These are phyloP conservation scores for Stentor coeruleus DNA, from an alignment of 73 alveolate species.

Conservation along the genomic window DNA sequence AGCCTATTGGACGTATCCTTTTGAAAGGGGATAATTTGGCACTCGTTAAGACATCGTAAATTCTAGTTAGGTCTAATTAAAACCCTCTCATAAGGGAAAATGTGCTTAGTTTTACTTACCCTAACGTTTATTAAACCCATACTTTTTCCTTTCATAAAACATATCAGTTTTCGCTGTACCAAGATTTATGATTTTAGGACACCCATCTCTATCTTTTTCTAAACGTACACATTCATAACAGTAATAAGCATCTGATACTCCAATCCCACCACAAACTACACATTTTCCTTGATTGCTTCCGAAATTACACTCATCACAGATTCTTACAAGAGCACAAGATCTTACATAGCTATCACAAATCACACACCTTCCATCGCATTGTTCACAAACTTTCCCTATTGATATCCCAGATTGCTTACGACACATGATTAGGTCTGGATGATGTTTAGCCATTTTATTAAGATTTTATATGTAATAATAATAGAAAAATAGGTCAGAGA, in stretches of 20 bases:
- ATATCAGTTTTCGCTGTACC: slow-evolving; percentile 98
- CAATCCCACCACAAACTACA: slow-evolving; percentile 96
- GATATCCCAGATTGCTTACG: slow-evolving; percentile 98
- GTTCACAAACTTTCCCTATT: slow-evolving; percentile 96
- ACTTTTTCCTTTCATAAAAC: slow-evolving; percentile 96
- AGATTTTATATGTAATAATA: too few relatives aligned
- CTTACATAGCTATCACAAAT: slow-evolving; percentile 97
- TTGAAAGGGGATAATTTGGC: slow-evolving; percentile 76
- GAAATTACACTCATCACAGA: slow-evolving; percentile 36
- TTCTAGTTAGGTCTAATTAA: slow-evolving; percentile 16
- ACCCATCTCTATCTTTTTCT: slow-evolving; percentile 98
- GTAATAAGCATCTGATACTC: slow-evolving; percentile 98
- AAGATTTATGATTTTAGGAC: slow-evolving; percentile 97
- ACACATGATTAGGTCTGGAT: slow-evolving; percentile 98
- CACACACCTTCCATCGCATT: slow-evolving; percentile 98
- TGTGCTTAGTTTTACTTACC: not conserved
- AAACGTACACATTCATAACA: slow-evolving; percentile 90
- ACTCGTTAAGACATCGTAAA: slow-evolving; percentile 30
- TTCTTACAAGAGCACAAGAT: slow-evolving; percentile 79
- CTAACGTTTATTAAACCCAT: slow-evolving; percentile 76
- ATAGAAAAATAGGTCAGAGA: too few relatives aligned
- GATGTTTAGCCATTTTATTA: slow-evolving; percentile 94
- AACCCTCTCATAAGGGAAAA: not conserved
- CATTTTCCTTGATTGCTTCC: slow-evolving; percentile 96
- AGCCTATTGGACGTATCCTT: slow-evolving; percentile 63